Percentiles rank a stretch among this genome's conserved stretches.
These are phyloP conservation scores for Linanthus parryae DNA, from an alignment of 148 eudicot genomes.

Conservation along the genomic window DNA sequence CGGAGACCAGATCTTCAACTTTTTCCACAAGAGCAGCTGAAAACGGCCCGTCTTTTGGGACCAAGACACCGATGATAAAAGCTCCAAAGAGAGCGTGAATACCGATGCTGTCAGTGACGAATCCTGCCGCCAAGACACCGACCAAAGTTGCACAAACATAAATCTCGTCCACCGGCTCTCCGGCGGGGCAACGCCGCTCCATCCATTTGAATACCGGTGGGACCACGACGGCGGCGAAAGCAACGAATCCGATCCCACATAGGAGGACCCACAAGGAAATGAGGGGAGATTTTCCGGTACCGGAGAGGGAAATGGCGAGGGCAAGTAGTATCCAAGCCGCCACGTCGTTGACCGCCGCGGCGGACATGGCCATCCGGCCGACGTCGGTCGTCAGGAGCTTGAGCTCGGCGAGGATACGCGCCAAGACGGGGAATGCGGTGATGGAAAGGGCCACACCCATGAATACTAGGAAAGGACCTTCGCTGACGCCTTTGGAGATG, in stretches of 20 bases:
- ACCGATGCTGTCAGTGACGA: conserved; percentile 68
- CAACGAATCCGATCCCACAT: conserved; percentile 40
- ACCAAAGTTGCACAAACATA: conserved; percentile 51
- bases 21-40: conserved; percentile 76
- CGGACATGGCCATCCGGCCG: conserved; percentile 85
- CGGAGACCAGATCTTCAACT: conserved; percentile 81
- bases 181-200: conserved; percentile 49
- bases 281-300: conserved; percentile 45
- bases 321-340: conserved; percentile 92
- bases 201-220: conserved; percentile 65
- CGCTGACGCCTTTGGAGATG: conserved; percentile 46
- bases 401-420: conserved; percentile 82
- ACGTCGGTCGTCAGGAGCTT: conserved; percentile 80
- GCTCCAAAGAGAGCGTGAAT: conserved; percentile 90
- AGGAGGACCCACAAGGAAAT: conserved; percentile 67
- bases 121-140: conserved; percentile 69
- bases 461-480: conserved; percentile 70
- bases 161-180: conserved; percentile 72
- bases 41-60: conserved; percentile 76
- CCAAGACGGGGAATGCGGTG: conserved; percentile 81
- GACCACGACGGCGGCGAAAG: conserved; percentile 30
- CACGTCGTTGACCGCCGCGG: conserved; percentile 85
- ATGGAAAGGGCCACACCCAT: conserved; percentile 87
- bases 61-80: conserved; percentile 64
- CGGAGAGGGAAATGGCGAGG: conserved; percentile 70